Base-by-base conservation (phyloP, 108 stramenopile genomes). In the Cylindrotheca fusiformis region DNA sequence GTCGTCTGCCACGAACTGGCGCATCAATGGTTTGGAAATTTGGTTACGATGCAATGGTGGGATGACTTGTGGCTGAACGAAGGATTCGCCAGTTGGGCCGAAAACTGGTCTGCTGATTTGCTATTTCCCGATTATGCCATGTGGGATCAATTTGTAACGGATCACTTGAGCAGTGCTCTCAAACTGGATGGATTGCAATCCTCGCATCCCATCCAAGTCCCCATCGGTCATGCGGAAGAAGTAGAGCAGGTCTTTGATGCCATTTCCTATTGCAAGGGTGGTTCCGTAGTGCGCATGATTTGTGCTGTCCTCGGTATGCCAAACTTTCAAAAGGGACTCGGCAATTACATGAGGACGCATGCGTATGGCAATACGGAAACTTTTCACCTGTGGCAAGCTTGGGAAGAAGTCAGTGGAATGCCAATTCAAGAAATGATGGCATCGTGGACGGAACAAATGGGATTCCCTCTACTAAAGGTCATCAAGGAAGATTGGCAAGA, bases 1-100 rank as follows among this genome's bases (percentile, higher is more conserved):
- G 98, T 99, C 4, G 97, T 99, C n/a, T 90, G 86, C 21, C 98
- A 99, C 71, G 98, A 99, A 71, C 79, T 97, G 17, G 98, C 97
- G 0, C 98, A 99, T 81, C 90, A 91, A 63, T 97, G 96, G 98
- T 96, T 97, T 58, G 97, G 98, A 46, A 96, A 99, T 63, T 78
- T 97, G 10, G 97, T 99, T 5, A 99, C 98, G 58, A 97, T 97
- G 96, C 67, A 72, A 5, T 97, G 92, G 92, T 99, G 98, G 98
- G 91, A 93, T 68, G 96, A 95, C 72, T 76, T 99, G 47, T 99
- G 95, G 94, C 78, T 99, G 53, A 99, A 99, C 66, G 98, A 99
- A 67, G 97, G 97, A 5, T 99, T 97, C 64, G 98, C 98, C 0
- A 79, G 65, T 32, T 94, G 92, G 88, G 85, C 91, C 17, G 93